Base-by-base conservation (phyloP, 78 protist species). In the Dictyostelium capitatum region DNA sequence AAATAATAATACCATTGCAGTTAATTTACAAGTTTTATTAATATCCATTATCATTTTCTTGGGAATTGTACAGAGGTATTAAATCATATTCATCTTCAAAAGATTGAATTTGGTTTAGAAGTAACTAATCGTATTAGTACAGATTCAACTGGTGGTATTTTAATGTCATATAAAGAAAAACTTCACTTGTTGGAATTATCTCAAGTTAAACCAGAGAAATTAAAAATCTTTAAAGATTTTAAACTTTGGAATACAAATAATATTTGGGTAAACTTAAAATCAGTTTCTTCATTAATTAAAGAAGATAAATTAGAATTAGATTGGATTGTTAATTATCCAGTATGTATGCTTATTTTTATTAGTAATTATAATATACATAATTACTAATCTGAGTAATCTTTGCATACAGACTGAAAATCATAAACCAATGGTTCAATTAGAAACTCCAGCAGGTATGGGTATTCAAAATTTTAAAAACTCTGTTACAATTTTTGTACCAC, bases 191-290 rank as follows among this genome's bases (percentile, higher is more conserved):
- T 98, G 37, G 99, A 98, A 70, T 17, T 95, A 14, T 98, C 99
- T 4, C 99, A 98, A 95, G 97, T 97, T n/a, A 97, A 98, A 32
- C 69, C 90, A 15, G 97, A 97, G 19, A 98, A 97, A 59, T 97
- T 98, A 96, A 97, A 97, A 84, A 74, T 90, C 67, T 87, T 99
- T 91, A 50, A 70, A 57, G 98, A 97, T 79, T 97, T 97, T 96
- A 84, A 89, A 48, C 80, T 79, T 81, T 99, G 99, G 98, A 99
- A 99, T 96, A 99, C 99, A 37, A 98, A 98, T 97, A 98, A 98
- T 90, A 79, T 98, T 59, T 99, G 99, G 99, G 79, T 98, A 51
- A 79, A 79, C 19, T 32, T 87, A 12, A 87, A 77, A 65, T 74
- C 93, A 30, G 51, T 77, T 23, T 14, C 57, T 14, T 32, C 9